Percentiles rank a stretch among this genome's conserved stretches.
Evolutionary conservation across 1,139 yeast species (phyloP).

Genomic region (Debaryomycetaceae sp.): DNA sequence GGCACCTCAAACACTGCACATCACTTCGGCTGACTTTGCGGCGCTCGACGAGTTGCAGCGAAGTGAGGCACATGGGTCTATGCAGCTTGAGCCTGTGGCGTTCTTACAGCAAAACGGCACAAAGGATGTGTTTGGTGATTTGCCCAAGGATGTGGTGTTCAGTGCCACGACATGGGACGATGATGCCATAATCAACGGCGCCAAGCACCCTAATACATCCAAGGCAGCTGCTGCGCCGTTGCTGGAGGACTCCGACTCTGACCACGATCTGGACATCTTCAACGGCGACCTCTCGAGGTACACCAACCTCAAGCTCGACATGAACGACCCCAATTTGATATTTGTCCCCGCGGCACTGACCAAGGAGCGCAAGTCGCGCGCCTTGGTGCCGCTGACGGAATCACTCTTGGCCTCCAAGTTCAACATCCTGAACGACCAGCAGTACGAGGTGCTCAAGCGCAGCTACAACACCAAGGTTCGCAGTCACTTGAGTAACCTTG

Average conservation of each 20-base stretch:
- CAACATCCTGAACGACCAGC: conserved; percentile 83
- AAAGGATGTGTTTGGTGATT: conserved; percentile 36
- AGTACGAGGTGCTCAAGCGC: conserved; percentile 75
- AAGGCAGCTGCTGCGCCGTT: no score
- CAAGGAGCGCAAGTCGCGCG: conserved; percentile 20
- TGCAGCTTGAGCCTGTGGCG: conserved; percentile 23
- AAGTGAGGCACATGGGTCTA: conserved; percentile 16
- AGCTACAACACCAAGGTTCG: conserved; percentile 91
- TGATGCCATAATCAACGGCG: conserved; percentile 55
- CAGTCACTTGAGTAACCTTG: conserved; percentile 85
- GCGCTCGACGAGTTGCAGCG: conserved; percentile 24
- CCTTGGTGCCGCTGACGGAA: conserved; percentile 47
- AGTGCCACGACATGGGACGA: conserved; percentile 88
- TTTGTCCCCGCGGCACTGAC: conserved; percentile 43
- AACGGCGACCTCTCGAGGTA: conserved; percentile 55
- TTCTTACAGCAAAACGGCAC: conserved; percentile 34
- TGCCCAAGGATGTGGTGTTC: conserved; percentile 57
- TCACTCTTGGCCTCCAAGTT: conserved; percentile 51
- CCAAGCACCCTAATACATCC: conserved; percentile 9
- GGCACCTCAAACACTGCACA: no score
- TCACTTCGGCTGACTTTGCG: conserved; percentile 30
- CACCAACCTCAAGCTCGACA: conserved; percentile 55
- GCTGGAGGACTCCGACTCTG: conserved; percentile 12
- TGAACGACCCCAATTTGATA: conserved; percentile 81
- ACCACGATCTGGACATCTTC: conserved; percentile 53